Conservation (phyloP, 768 basidiomycete species). For the Suillus tomentosus region DNA sequence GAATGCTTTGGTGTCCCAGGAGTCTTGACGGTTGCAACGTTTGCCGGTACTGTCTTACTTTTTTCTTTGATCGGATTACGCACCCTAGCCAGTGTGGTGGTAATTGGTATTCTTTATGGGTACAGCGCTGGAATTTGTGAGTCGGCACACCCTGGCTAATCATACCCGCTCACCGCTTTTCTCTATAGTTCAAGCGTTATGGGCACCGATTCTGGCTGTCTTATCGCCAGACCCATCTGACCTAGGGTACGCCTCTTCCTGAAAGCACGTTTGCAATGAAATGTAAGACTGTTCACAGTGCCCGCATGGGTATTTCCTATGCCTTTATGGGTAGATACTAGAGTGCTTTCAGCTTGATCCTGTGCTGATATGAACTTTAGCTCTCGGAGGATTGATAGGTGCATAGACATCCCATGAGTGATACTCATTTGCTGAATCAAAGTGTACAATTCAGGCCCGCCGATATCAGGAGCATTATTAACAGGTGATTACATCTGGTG, state of each 20-base stretch:
- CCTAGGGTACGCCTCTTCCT: conserved; percentile 42
- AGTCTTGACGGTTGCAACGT: conserved; percentile 35
- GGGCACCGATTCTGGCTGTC: conserved; percentile 46
- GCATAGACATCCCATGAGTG: neutral
- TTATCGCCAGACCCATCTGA: conserved; percentile 51
- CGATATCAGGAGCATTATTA: conserved; percentile 59
- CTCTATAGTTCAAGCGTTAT: conserved; percentile 37
- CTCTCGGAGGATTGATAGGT: conserved; percentile 27
- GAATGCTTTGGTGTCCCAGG: conserved; percentile 46
- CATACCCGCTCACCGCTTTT: conserved; percentile 5
- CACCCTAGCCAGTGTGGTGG: conserved; percentile 40
- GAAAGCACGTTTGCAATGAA: neutral
- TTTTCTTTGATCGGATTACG: conserved; percentile 51
- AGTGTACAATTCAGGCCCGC: conserved; percentile 49
- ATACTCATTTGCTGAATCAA: conserved; percentile 27
- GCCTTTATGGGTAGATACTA: conserved; percentile 44
- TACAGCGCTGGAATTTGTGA: conserved; percentile 52
- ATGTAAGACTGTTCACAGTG: conserved; percentile 20
- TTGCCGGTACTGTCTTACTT: conserved; percentile 40
- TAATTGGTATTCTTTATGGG: conserved; percentile 50
- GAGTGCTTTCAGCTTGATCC: neutral
- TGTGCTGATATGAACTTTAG: conserved; percentile 10
- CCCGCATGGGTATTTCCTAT: conserved; percentile 53
- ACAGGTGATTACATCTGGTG: conserved; percentile 57
- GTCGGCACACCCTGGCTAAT: conserved; percentile 13